A percentile compares a stretch with the other conserved stretches of the same genome.
Evolutionary conservation across 2,329 filamentous ascomycete genomes (phyloP).

Genomic region (Alternaria ethzedia): DNA sequence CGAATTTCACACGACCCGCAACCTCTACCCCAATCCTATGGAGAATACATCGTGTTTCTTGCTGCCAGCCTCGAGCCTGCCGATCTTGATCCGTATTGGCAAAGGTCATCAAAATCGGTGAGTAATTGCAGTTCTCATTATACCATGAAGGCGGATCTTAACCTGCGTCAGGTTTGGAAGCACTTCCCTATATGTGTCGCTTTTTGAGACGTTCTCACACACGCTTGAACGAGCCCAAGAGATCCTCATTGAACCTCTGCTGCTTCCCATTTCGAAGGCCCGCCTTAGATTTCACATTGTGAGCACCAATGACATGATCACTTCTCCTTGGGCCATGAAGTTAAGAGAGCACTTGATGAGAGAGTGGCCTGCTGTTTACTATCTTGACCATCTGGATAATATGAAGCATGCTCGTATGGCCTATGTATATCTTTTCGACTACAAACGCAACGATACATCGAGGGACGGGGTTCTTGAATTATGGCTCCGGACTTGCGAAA

Average conservation of each 20-base stretch:
- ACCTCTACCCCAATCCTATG: neutral
- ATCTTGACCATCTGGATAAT: neutral
- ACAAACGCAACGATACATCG: neutral
- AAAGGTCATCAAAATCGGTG: neutral
- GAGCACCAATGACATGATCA: neutral
- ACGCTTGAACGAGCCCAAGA: constrained; percentile 2
- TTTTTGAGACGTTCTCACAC: constrained; percentile 1
- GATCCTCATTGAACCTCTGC: constrained; percentile 1
- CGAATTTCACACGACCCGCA: neutral
- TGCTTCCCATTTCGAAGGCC: neutral
- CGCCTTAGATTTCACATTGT: neutral
- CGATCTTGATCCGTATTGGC: neutral
- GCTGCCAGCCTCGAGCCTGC: neutral
- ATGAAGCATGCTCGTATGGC: neutral
- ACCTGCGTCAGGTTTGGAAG: neutral
- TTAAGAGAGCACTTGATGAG: neutral
- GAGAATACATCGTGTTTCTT: constrained; percentile 3
- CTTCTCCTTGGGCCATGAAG: neutral
- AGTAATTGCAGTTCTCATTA: neutral
- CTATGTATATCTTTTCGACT: neutral
- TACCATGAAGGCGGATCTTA: neutral
- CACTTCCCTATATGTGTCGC: neutral
- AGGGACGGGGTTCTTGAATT: neutral
- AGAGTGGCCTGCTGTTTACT: neutral
- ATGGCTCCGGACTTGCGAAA: neutral